Conservation (phyloP, 352 stramenopile species). For the Elongisporangium undulatum region DNA sequence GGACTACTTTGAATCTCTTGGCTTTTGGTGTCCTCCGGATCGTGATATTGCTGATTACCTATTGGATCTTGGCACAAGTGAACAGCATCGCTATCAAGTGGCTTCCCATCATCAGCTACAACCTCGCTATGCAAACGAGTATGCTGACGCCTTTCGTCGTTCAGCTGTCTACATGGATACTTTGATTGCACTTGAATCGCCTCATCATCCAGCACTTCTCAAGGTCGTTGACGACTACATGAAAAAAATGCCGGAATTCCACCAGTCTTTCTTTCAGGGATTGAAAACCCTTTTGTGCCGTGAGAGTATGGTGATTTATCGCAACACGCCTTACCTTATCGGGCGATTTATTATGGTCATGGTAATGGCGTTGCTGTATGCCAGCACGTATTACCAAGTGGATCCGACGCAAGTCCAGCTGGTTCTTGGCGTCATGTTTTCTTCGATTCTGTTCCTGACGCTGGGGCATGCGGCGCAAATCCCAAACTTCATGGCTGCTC, state of each 20-base stretch:
- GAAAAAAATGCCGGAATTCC: slow-evolving; percentile 16
- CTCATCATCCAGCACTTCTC: slow-evolving; percentile 1
- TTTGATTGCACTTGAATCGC: slow-evolving; percentile 6
- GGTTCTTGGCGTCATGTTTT: slow-evolving; percentile 54
- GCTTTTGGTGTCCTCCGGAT: slow-evolving; percentile 29
- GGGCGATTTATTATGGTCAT: slow-evolving; percentile 10
- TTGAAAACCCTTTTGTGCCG: slow-evolving; percentile 10
- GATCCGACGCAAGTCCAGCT: slow-evolving; percentile 14
- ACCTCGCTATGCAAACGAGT: slow-evolving; percentile 6
- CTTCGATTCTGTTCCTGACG: slow-evolving; percentile 67
- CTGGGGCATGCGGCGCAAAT: slow-evolving; percentile 71
- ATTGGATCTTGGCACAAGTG: slow-evolving; percentile 14
- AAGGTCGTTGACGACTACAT: slow-evolving; percentile 14
- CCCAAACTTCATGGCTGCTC: slow-evolving; percentile 53
- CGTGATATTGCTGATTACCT: slow-evolving; percentile 34
- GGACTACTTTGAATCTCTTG: slow-evolving; percentile 63
- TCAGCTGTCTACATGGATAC: slow-evolving; percentile 18
- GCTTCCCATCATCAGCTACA: background rate
- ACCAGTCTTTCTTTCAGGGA: slow-evolving; percentile 10
- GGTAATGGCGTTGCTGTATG: slow-evolving; percentile 15
- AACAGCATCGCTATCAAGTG: background rate
- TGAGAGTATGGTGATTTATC: slow-evolving; percentile 19
- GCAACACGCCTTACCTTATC: slow-evolving; percentile 13
- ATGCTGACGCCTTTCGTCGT: slow-evolving; percentile 16
- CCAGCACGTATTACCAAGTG: slow-evolving; percentile 16